Base-by-base conservation (phyloP, 1,139 yeast genomes). In the Lodderomyces margitis region DNA sequence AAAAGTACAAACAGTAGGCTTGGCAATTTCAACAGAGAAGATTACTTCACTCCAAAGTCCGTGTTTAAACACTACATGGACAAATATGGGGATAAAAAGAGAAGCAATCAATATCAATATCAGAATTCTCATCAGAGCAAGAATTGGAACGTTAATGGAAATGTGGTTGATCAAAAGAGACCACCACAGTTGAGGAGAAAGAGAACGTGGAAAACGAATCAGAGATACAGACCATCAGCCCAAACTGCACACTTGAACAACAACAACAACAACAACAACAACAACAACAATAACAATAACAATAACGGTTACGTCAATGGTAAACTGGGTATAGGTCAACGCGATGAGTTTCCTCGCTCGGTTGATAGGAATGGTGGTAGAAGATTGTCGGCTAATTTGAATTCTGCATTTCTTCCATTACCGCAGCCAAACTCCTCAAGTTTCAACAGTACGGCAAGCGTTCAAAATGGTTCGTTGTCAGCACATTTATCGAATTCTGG, bases 31-130 rank as follows among this genome's bases (percentile, higher is more conserved):
- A 78, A 77, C 52, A 71, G 91, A 45, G 84, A 81, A 50, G 91
- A 84, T 55, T 82, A 75, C 51, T 84, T 83, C 56, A 84, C 94
- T 2, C 94, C 94, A 2, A 85, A 83, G 46, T 80, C 89, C 20
- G 84, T 81, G 5, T 78, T 81, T 52, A 78, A 78, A 48, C 83
- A 81, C 52, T 83, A 83, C 55, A 75, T 83, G 83, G 87, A 80
- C 51, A 83, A 83, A 51, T 80, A 80, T 48, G 79, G 80, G 31
- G 80, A 70, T 46, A 58, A 65, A 49, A 53, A 59, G 45, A 57
- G 25, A 34, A 15, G 32, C n/a, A 28, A 15, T 19, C 14, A 42
- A 17, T 46, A 39, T 32, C 48, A 92, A 66, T 76, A 75, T 49
- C 71, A 83, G 0, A 53, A 28, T 28, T 28, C 6, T 12, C 21